Conservation (phyloP, 371 early-diverging fungal species). For the Apophysomyces trapeziformis region DNA sequence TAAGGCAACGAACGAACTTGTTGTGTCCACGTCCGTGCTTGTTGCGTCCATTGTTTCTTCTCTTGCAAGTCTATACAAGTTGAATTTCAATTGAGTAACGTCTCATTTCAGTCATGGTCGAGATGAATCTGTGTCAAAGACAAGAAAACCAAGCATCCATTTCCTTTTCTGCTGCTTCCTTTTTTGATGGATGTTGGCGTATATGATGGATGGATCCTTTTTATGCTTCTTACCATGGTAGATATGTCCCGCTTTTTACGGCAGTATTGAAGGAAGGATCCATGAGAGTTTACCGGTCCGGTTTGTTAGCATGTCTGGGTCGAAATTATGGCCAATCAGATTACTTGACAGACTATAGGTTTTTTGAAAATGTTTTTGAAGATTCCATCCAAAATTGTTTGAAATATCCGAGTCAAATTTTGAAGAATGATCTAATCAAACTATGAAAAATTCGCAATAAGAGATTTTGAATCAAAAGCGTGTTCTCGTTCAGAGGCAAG, state of each 20-base stretch:
- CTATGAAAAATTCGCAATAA: no score
- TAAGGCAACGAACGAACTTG: constrained; percentile 96
- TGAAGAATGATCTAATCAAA: no score
- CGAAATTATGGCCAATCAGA: constrained; percentile 1
- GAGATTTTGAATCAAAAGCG: no score
- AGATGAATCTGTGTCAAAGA: background rate
- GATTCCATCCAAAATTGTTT: no score
- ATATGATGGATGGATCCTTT: constrained; percentile 2
- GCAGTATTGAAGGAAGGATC: constrained; percentile 8
- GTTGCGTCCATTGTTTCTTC: constrained; percentile 99
- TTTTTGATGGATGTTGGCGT: background rate
- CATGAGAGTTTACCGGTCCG: constrained; percentile 3
- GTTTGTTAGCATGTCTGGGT: constrained; percentile 11
- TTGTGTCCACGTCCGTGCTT: constrained; percentile 99
- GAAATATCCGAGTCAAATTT: no score
- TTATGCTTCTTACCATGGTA: constrained; percentile 1
- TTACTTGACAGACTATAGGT: background rate
- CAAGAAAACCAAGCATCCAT: background rate
- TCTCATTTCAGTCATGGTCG: background rate
- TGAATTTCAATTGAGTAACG: background rate
- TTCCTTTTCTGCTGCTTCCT: no score
- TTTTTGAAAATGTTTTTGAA: no score
- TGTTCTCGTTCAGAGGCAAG: no score
- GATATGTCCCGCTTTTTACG: constrained; percentile 12
- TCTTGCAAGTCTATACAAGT: constrained; percentile 83